A percentile compares a stretch with the other conserved stretches of the same genome.
phyloP scores from a whole-genome alignment of 257 asterid species.

The Lycium ferocissimum region DNA sequence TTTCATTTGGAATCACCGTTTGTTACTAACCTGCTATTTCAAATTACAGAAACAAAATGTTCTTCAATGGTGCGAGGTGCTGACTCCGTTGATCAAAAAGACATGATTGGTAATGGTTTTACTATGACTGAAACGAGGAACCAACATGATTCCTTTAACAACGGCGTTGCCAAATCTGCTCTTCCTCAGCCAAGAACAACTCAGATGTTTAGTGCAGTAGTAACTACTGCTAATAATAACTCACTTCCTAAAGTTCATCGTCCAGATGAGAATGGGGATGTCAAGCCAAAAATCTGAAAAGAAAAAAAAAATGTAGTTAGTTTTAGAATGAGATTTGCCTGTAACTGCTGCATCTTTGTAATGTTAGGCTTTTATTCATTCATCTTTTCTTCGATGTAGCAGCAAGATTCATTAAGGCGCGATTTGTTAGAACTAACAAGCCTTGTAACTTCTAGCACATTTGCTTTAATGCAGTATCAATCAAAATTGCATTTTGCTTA shows the following conservation, averaged over 20 bases:
- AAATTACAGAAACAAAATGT: slow-evolving; percentile 63
- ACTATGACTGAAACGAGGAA: slow-evolving; percentile 46
- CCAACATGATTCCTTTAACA: slow-evolving; percentile 59
- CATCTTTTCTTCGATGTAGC: slow-evolving; percentile 46
- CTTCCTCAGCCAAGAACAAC: slow-evolving; percentile 42
- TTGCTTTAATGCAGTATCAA: slow-evolving; percentile 17
- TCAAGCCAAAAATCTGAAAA: slow-evolving; percentile 49
- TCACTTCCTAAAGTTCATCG: slow-evolving; percentile 41
- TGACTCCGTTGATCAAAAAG: slow-evolving; percentile 51
- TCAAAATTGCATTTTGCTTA: slow-evolving; percentile 5
- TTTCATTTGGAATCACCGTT: background rate
- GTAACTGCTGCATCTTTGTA: slow-evolving; percentile 51
- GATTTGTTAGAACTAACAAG: slow-evolving; percentile 47
- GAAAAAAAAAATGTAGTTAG: slow-evolving; percentile 41
- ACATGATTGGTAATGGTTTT: slow-evolving; percentile 46
- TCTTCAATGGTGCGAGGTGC: slow-evolving; percentile 63
- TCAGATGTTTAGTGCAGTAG: slow-evolving; percentile 43
- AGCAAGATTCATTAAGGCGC: slow-evolving; percentile 47
- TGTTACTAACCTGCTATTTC: slow-evolving; percentile 37
- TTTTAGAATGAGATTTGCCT: slow-evolving; percentile 42
- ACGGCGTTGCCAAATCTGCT: slow-evolving; percentile 53
- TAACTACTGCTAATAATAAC: slow-evolving; percentile 42
- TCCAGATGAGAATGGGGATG: slow-evolving; percentile 61
- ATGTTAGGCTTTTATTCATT: slow-evolving; percentile 46
- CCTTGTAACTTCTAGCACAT: slow-evolving; percentile 39